These are phyloP conservation scores for Austroboletus eburneus DNA, from an alignment of 768 basidiomycete species.

Conservation along the genomic window DNA sequence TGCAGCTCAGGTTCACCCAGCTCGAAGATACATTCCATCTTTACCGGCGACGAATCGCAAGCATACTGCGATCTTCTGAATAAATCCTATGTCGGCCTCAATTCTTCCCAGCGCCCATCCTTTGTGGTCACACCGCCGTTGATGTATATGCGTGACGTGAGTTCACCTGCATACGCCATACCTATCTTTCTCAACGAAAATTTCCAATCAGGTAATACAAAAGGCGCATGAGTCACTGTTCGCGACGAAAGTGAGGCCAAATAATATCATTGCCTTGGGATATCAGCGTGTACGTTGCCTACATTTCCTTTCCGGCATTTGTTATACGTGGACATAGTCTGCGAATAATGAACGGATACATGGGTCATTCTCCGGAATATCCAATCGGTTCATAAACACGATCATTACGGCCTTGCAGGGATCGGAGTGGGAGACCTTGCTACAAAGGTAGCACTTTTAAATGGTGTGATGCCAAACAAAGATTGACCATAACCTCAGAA, in stretches of 20 bases:
- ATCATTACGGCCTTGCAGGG: conserved; percentile 62
- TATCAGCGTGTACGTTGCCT: conserved; percentile 47
- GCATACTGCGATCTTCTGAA: conserved; percentile 38
- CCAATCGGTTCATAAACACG: conserved; percentile 69
- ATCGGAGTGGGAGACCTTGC: conserved; percentile 61
- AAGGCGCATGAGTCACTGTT: conserved; percentile 53
- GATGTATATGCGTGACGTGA: conserved; percentile 54
- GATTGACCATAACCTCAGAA: conserved; percentile 39
- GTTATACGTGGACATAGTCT: conserved; percentile 6
- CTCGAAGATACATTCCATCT: conserved; percentile 1
- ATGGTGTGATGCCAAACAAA: background rate
- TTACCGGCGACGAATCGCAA: conserved; percentile 20
- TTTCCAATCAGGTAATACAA: conserved; percentile 49
- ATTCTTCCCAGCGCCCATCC: conserved; percentile 17
- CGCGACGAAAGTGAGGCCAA: conserved; percentile 32
- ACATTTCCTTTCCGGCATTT: too few relatives aligned
- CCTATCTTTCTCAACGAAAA: background rate
- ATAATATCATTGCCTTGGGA: conserved; percentile 63
- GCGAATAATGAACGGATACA: conserved; percentile 37
- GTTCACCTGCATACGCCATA: conserved; percentile 7
- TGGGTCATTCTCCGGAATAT: conserved; percentile 40
- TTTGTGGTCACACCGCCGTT: conserved; percentile 37
- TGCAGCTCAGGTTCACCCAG: conserved; percentile 7
- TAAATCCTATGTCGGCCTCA: conserved; percentile 44
- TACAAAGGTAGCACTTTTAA: conserved; percentile 46